These are phyloP conservation scores for Penicillium sp. DNA, from an alignment of 2,329 filamentous ascomycete genomes.

Conservation along the genomic window DNA sequence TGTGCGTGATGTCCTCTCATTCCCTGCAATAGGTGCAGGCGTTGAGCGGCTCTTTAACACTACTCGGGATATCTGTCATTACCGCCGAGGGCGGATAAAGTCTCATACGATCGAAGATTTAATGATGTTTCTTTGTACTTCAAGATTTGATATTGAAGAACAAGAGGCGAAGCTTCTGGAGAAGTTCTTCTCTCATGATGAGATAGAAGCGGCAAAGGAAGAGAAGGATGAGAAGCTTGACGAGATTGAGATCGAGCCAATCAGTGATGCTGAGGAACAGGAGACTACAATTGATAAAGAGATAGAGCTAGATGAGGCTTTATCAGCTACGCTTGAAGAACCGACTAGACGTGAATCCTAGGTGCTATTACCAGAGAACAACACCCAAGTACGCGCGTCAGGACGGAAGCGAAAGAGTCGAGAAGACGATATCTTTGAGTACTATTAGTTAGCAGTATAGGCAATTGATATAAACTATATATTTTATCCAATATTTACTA, in stretches of 20 bases:
- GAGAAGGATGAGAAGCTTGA: neutral
- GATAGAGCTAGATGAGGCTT: too few relatives aligned
- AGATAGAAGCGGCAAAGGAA: neutral
- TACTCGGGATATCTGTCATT: slow-evolving; percentile 6
- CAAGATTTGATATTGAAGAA: neutral
- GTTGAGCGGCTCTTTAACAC: slow-evolving; percentile 8
- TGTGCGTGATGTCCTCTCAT: neutral
- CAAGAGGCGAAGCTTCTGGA: neutral
- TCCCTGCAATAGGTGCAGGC: neutral
- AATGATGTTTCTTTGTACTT: neutral
- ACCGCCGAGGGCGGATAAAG: neutral
- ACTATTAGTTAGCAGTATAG: too few relatives aligned
- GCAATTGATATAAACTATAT: too few relatives aligned
- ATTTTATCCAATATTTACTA: too few relatives aligned
- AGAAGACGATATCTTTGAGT: too few relatives aligned
- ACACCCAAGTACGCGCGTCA: too few relatives aligned
- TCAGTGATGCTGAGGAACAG: neutral
- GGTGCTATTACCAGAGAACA: too few relatives aligned
- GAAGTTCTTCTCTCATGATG: neutral
- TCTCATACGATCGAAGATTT: neutral
- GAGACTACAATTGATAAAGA: too few relatives aligned
- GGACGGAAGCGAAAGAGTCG: too few relatives aligned
- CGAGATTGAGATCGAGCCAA: neutral
- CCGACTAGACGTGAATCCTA: too few relatives aligned
- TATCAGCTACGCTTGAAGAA: too few relatives aligned